These are phyloP conservation scores for Fusarium praegraminearum DNA, from an alignment of 2,329 filamentous ascomycete species.

Conservation along the genomic window DNA sequence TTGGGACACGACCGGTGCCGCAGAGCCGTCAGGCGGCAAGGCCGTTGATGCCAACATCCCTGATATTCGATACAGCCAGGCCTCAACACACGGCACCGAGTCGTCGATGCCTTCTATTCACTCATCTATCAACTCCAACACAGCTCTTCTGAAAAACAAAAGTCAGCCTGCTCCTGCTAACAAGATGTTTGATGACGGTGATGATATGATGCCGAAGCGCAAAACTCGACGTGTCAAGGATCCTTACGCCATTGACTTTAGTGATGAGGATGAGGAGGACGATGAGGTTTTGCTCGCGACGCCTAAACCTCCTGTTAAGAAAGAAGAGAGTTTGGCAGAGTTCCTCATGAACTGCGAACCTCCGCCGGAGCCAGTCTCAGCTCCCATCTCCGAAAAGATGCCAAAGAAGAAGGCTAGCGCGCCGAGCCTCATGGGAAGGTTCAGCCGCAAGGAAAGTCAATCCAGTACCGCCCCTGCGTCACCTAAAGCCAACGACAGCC, in stretches of 20 bases:
- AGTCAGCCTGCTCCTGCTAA: slow-evolving; percentile 46
- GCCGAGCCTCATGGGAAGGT: slow-evolving; percentile 71
- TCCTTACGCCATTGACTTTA: slow-evolving; percentile 91
- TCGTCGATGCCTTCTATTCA: slow-evolving; percentile 67
- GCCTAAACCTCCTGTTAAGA: slow-evolving; percentile 55
- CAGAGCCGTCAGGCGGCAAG: slow-evolving; percentile 68
- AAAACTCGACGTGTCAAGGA: slow-evolving; percentile 85
- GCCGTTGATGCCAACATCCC: slow-evolving; percentile 69
- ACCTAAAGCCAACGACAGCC: slow-evolving; percentile 46
- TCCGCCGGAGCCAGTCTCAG: slow-evolving; percentile 62
- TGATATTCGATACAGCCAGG: slow-evolving; percentile 67
- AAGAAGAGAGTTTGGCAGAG: slow-evolving; percentile 78
- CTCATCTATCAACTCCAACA: slow-evolving; percentile 80
- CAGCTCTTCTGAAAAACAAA: slow-evolving; percentile 70
- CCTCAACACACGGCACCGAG: slow-evolving; percentile 69
- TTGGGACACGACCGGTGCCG: slow-evolving; percentile 87
- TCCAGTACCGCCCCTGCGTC: slow-evolving; percentile 43
- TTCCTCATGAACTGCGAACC: slow-evolving; percentile 79
- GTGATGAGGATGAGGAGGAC: slow-evolving; percentile 71
- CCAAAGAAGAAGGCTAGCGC: slow-evolving; percentile 75
- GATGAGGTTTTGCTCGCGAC: slow-evolving; percentile 57
- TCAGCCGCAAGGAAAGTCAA: slow-evolving; percentile 57
- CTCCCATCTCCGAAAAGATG: slow-evolving; percentile 51
- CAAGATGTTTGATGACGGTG: slow-evolving; percentile 59
- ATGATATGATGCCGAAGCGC: slow-evolving; percentile 72